Conservation (phyloP, 495 filamentous ascomycete genomes). For the Penicillium paxilli region DNA sequence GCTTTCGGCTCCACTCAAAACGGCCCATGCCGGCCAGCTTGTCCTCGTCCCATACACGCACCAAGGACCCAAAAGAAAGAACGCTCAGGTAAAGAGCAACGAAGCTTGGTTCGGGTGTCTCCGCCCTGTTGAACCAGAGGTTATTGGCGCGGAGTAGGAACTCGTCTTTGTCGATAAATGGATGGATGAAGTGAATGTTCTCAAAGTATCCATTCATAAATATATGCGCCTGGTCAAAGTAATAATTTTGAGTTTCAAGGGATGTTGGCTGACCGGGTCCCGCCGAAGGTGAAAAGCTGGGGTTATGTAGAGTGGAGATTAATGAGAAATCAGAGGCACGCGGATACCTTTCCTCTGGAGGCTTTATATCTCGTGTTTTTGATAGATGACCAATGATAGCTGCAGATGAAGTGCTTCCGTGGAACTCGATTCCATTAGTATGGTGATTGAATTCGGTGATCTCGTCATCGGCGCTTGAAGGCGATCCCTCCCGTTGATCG, state of each 20-base stretch:
- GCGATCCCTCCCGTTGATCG: slow-evolving; percentile 24
- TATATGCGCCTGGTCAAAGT: slow-evolving; percentile 41
- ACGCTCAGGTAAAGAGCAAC: slow-evolving; percentile 42
- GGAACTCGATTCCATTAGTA: slow-evolving; percentile 42
- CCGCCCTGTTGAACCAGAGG: slow-evolving; percentile 35
- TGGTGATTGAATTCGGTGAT: slow-evolving; percentile 41
- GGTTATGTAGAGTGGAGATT: slow-evolving; percentile 40
- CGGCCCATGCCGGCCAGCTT: slow-evolving; percentile 35
- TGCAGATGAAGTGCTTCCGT: slow-evolving; percentile 40
- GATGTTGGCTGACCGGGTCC: slow-evolving; percentile 23
- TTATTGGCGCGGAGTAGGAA: slow-evolving; percentile 37
- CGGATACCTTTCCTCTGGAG: slow-evolving; percentile 13
- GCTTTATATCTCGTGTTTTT: slow-evolving; percentile 28
- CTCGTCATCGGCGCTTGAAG: slow-evolving; percentile 31
- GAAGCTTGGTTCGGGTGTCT: slow-evolving; percentile 37
- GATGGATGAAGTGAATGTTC: slow-evolving; percentile 44
- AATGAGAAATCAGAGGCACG: slow-evolving; percentile 26
- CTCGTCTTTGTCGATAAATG: slow-evolving; percentile 42
- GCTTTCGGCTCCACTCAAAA: slow-evolving; percentile 45
- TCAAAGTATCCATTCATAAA: slow-evolving; percentile 48
- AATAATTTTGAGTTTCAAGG: slow-evolving; percentile 35
- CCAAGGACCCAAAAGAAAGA: slow-evolving; percentile 37
- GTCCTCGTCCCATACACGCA: slow-evolving; percentile 41
- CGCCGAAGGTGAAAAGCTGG: slow-evolving; percentile 37
- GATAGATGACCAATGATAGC: slow-evolving; percentile 35